Evolutionary conservation across 495 filamentous ascomycete genomes (phyloP), one percentile per base, ranked within the genome.

Genomic region (Lindgomyces ingoldianus): DNA sequence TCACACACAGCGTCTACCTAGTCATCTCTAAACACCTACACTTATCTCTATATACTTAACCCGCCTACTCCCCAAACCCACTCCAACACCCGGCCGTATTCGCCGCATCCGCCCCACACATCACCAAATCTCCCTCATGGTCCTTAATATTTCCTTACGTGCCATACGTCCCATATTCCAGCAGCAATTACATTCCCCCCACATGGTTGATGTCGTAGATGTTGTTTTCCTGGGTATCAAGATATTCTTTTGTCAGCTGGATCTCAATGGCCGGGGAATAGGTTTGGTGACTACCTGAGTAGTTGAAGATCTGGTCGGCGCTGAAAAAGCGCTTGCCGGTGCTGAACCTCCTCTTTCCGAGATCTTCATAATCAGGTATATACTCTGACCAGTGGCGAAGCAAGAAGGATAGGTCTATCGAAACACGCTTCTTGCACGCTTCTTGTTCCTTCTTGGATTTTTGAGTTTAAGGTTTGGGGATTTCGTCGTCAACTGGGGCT

Each of bases 81-180:
- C 9, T 26, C 27, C 61, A 52, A 49, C 27, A 50, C 14, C 52
- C 52, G 24, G 52, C 30, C 53, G 61, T 58, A 42, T 18, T 19
- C 44, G 24, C 24, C 8, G 16, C 36, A n/a, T 57, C 61, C 3
- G 19, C 49, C 25, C 46, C 46, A 41, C 42, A 57, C 61, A 64
- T 64, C 0, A 64, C 44, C 2, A 58, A 16, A 46, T 64, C 61
- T 4, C 30, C 30, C 45, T 64, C 61, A 18, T 21, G 44, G 30
- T 64, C 61, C 12, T 12, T 11, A 12, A 64, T 45, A 2, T 29
- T 25, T 3, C 41, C 61, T 21, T 21, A 3, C 6, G 39, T 22
- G 0, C 46, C 30, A 45, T 53, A 64, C 1, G 1, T 22, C 2
- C 12, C 14, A 41, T 53, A 64, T 19, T 3, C n/a, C 2, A 16